Conservation (phyloP, 345 rosid species). For the Lepidium didymum region DNA sequence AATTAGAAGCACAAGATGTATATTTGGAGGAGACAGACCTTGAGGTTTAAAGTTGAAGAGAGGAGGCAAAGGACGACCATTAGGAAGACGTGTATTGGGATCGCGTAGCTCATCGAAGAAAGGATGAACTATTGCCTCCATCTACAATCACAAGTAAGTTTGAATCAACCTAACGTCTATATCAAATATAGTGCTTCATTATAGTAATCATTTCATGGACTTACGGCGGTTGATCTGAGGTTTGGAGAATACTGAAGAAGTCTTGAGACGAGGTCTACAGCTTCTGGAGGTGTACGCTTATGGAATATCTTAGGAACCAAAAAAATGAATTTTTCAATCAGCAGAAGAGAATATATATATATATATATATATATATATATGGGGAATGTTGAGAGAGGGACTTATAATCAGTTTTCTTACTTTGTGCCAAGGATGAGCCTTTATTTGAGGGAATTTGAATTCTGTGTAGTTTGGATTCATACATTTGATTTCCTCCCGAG, state of each 20-base stretch:
- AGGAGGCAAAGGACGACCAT: conserved; percentile 72
- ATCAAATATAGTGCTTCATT: background rate
- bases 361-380: too few relatives aligned
- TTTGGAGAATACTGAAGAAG: conserved; percentile 63
- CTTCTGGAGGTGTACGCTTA: conserved; percentile 65
- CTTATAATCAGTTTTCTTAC: conserved; percentile 31
- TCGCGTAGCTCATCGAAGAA: conserved; percentile 80
- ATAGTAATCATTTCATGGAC: conserved; percentile 10
- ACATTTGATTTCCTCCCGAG: conserved; percentile 64
- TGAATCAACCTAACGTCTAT: background rate
- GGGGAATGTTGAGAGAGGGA: background rate
- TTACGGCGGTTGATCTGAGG: conserved; percentile 54
- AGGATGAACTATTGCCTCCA: conserved; percentile 57
- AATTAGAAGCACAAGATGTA: background rate
- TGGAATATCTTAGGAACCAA: conserved; percentile 42
- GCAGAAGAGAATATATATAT: background rate
- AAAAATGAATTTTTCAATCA: background rate
- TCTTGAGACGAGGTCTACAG: too few relatives aligned
- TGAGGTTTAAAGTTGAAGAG: too few relatives aligned
- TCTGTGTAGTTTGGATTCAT: conserved; percentile 74
- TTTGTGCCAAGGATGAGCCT: conserved; percentile 99
- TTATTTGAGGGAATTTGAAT: too few relatives aligned
- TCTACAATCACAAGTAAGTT: conserved; percentile 9
- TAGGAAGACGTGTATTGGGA: conserved; percentile 63
- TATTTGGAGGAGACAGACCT: conserved; percentile 15